phyloP scores from a whole-genome alignment of 352 stramenopile species.

The Globisporangium viniferum region DNA sequence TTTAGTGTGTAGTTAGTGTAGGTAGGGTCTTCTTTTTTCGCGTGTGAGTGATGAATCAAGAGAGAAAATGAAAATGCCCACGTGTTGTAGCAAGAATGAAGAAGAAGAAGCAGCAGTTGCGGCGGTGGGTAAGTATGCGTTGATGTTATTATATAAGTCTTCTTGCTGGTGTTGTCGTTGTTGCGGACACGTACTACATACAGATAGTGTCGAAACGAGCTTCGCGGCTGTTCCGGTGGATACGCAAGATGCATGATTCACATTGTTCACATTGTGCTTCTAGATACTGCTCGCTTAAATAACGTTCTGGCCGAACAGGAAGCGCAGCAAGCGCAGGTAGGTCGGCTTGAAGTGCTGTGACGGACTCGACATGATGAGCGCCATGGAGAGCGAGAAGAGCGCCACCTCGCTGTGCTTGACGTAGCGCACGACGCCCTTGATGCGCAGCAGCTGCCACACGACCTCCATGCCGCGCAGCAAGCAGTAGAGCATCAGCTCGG shows the following conservation, averaged over 20 bases:
- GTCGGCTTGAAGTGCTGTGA: slow-evolving; percentile 78
- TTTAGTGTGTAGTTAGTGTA: neutral
- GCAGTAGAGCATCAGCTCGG: slow-evolving; percentile 84
- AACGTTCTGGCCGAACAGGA: slow-evolving; percentile 75
- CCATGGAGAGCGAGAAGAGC: slow-evolving; percentile 82
- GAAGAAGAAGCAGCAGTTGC: neutral
- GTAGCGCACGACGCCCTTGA: slow-evolving; percentile 60
- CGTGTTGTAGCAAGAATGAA: neutral
- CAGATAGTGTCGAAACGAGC: neutral
- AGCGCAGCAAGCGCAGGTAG: slow-evolving; percentile 71
- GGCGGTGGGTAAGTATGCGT: neutral
- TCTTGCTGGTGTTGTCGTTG: neutral
- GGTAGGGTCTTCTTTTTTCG: neutral
- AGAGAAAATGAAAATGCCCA: neutral
- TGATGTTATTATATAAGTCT: slow-evolving; percentile 8
- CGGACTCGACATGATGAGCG: slow-evolving; percentile 76
- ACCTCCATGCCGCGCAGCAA: slow-evolving; percentile 69
- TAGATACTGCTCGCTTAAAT: slow-evolving; percentile 32
- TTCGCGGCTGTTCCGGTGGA: neutral
- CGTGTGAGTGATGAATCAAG: neutral
- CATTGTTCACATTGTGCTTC: neutral
- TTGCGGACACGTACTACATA: neutral
- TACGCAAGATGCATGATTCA: neutral
- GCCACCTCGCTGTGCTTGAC: slow-evolving; percentile 68
- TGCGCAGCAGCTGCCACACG: slow-evolving; percentile 70